These are phyloP conservation scores for Achlya hypogyna DNA, from an alignment of 352 stramenopile genomes.

Conservation along the genomic window DNA sequence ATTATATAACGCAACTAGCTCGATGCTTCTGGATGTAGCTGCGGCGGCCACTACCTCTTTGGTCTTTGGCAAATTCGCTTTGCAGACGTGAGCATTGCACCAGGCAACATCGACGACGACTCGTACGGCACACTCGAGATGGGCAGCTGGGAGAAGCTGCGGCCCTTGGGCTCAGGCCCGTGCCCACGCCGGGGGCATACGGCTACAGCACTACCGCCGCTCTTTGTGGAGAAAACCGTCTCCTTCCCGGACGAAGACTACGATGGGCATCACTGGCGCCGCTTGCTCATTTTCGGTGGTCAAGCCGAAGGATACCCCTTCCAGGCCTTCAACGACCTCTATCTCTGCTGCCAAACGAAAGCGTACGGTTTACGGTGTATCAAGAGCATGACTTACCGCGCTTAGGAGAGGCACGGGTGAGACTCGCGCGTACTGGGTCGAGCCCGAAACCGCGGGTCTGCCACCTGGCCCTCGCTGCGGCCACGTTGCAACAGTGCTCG, in stretches of 20 bases:
- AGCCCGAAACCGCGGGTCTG: constrained; percentile 25
- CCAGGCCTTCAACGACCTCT: constrained; percentile 53
- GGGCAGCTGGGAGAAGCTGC: constrained; percentile 52
- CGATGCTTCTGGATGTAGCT: constrained; percentile 23
- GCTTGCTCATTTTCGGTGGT: constrained; percentile 56
- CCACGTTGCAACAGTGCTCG: constrained; percentile 39
- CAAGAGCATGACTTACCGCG: too few species aligned
- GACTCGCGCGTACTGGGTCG: constrained; percentile 32
- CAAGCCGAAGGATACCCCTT: constrained; percentile 61
- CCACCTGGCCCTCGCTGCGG: constrained; percentile 38
- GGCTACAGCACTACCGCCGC: constrained; percentile 43
- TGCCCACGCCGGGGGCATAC: constrained; percentile 51
- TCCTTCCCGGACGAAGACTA: background rate
- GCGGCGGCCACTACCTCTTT: constrained; percentile 71
- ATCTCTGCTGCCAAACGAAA: constrained; percentile 21
- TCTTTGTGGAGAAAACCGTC: background rate
- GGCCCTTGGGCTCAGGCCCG: constrained; percentile 29
- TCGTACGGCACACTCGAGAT: constrained; percentile 32
- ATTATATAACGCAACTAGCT: background rate
- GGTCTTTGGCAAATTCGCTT: constrained; percentile 41
- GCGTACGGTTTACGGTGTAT: background rate
- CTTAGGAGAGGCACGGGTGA: constrained; percentile 19
- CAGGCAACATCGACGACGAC: constrained; percentile 2
- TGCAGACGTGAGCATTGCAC: constrained; percentile 20
- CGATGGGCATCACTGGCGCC: constrained; percentile 23